Base-by-base conservation (phyloP, 2,329 filamentous ascomycete genomes). In the Ascochyta koolunga region DNA sequence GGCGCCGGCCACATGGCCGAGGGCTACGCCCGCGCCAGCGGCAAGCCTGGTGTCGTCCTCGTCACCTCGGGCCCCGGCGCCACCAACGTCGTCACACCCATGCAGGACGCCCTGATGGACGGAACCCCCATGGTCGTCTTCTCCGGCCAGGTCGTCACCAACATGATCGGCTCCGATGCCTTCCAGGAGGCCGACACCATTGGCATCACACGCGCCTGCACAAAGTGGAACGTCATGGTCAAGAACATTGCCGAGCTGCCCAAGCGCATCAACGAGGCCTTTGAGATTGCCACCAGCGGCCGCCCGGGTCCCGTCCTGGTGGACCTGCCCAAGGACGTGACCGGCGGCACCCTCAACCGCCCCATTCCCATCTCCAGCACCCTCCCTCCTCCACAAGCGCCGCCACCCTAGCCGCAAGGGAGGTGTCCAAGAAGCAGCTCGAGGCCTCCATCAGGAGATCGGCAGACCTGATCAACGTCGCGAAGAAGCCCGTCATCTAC, bases 211-310 rank as follows among this genome's bases (percentile, higher is more conserved):
- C 86, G 93, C 69, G 88, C 93, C 18, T 97, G 93, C 83, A 97
- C 93, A 65, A 98, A 98, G 81, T 99, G 95, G 95, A 98, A 98
- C 69, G 91, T 96, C 56, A 96, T 98, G 92, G 91, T 97, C 42
- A 97, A 96, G 83, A 93, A 89, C 75, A 87, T 96, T 50, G 92
- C 91, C 44, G 95, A 99, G 78, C 83, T 99, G 50, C 95, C 95
- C 44, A 86, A 90, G 68, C 86, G 93, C 62, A 98, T 98, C 72
- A 96, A 97, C 76, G 95, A 98, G 79, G 95, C 95, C 42, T 98
- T 98, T 71, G 93, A 98, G 79, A 98, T 98, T 72, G 95, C 95
- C 35, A 98, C 91, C 36, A 95, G 89, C 68, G 95, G 95, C 56
- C 86, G 95, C 42, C 95, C 95, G 13, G 95, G 95, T 21, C 95